These are phyloP conservation scores for Zygosaccharomyces kombuchaensis DNA, from an alignment of 805 yeast genomes.

Conservation along the genomic window DNA sequence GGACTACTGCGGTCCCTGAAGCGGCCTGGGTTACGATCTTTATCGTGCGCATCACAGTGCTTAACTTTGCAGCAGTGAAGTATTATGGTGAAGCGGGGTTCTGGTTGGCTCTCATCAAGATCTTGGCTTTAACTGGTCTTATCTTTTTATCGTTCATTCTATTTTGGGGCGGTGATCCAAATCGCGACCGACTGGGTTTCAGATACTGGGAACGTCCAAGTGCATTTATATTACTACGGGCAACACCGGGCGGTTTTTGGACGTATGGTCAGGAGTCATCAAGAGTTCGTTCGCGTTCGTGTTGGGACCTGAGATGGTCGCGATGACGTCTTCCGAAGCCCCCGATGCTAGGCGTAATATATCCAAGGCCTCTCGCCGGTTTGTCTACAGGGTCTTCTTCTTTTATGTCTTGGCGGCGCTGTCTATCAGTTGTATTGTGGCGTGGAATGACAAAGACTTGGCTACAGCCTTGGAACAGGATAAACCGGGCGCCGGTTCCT, in stretches of 20 bases:
- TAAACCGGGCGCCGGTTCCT: conserved; percentile 56
- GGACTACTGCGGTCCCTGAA: conserved; percentile 52
- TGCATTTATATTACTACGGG: conserved; percentile 52
- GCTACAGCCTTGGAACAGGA: conserved; percentile 46
- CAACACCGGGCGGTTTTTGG: conserved; percentile 57
- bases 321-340: conserved; percentile 55
- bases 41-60: conserved; percentile 41
- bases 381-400: conserved; percentile 55
- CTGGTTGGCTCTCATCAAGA: conserved; percentile 44
- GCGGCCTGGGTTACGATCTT: conserved; percentile 60
- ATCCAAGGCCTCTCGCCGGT: conserved; percentile 57
- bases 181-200: conserved; percentile 58
- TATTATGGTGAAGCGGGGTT: conserved; percentile 41
- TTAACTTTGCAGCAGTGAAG: conserved; percentile 51
- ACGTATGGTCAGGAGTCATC: conserved; percentile 59
- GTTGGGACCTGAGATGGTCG: conserved; percentile 59
- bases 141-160: conserved; percentile 43
- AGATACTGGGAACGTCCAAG: conserved; percentile 63
- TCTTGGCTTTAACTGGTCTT: conserved; percentile 43
- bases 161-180: conserved; percentile 48
- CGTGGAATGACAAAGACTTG: conserved; percentile 47
- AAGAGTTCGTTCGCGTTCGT: conserved; percentile 65
- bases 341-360: conserved; percentile 54
- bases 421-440: conserved; percentile 57
- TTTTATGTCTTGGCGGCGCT: conserved; percentile 57